Evolutionary conservation across 768 basidiomycete species (phyloP), one percentile per base, ranked within the genome.

Genomic region (Steccherinum ochraceum): DNA sequence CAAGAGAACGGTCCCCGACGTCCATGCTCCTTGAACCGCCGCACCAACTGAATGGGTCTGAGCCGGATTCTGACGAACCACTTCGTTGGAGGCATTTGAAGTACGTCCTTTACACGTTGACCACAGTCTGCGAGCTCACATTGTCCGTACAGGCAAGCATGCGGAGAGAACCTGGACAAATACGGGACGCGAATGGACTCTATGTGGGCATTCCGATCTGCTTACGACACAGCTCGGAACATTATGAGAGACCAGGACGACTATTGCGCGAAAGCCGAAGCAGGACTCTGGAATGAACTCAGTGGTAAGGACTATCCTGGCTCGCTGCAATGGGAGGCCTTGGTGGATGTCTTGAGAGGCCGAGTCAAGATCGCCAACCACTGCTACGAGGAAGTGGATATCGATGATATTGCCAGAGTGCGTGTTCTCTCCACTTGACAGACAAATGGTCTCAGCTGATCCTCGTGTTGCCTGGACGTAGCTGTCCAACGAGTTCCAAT

Each of bases 1-100:
- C 91, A 1, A 64, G 73, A 35, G 87, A 90, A 55, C 79, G 83
- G 20, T 86, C 89, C 0, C 77, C 89, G 1, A 76, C 79, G 3
- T 86, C 88, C 5, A 91, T 92, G 87, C 63, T 93, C 11, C 71
- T 96, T 30, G 93, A 96, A 43, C 87, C 91, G 39, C 91, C 90
- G 1, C 78, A 79, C 61, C 72, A 70, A 12, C 70, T 93, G 56
- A 71, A 79, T 47, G 71, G 71, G 49, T 80, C 69, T 24, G 57
- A 62, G 7, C 59, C 63, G 1, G 70, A 75, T 48, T 56, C 63
- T 46, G 60, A 69, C 13, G 52, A 67, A 13, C 72, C 81, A 26
- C 68, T 76, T 20, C 78, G 79, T 40, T 92, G 89, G 89, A 71
- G 92, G 46, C 82, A 93, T 61, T 79, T 94, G 76, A 89, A 90